Base-by-base conservation (phyloP, 2,329 filamentous ascomycete species). In the Akanthomyces dipterigenus region DNA sequence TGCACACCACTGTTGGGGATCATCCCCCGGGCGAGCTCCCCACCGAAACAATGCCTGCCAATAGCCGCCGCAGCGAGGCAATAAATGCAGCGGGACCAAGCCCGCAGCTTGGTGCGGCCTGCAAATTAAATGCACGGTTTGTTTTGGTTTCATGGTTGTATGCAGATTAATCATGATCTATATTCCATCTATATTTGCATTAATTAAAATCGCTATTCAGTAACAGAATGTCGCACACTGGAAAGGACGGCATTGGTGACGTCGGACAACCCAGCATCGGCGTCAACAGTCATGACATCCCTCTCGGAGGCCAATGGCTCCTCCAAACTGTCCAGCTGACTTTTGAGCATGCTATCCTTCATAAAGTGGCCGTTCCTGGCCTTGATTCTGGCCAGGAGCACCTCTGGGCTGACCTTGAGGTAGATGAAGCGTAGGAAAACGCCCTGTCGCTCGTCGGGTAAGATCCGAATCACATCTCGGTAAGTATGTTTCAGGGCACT, bases 401-500 rank as follows among this genome's bases (percentile, higher is more conserved):
- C 74, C 43, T 80, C 76, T 68, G 87, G 82, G 62, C 78, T 76
- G 7, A 85, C 82, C 62, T 80, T 78, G 40, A 89, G 80, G 72
- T 87, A 89, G 62, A 89, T 78, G 66, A 89, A 89, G 68, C 88
- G 85, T 49, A 89, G 77, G 61, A 77, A 74, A 16, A 82, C 77
- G 11, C 73, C 75, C 8, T 80, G 77, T 60, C 78, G 75, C 61
- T 78, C 76, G 67, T 81, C 81, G 24, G 78, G 76, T 14, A 80
- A 80, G 28, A 81, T 73, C 50, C 81, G 77, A 67, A 83, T 81
- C 58, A 83, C 80, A 64, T 89, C 86, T 63, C 87, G 82, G 75
- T 89, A 89, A 71, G 87, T 88, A 65, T 82, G 83, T 73, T 88
- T 89, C 54, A 89, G 76, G 0, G 86, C 86, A 54, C 84, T 88